Evolutionary conservation across 169 alveolate species (phyloP).

Genomic region (Eimeria maxima): DNA sequence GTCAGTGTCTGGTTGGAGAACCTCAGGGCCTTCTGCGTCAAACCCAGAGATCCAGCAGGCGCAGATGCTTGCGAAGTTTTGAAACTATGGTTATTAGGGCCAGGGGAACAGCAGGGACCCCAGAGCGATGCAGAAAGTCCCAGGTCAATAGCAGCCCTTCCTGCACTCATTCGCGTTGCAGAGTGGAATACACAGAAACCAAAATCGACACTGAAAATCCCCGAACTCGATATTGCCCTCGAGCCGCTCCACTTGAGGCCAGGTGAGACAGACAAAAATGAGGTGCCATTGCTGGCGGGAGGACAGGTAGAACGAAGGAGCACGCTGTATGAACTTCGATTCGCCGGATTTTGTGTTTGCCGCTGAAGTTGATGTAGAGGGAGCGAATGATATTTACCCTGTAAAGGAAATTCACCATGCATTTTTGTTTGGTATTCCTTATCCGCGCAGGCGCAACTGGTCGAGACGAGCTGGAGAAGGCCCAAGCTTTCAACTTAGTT

Average conservation of each 20-base stretch:
- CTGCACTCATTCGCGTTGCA: constrained; percentile 52
- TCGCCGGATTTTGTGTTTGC: neutral
- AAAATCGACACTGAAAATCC: neutral
- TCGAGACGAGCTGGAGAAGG: constrained; percentile 61
- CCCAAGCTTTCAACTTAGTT: neutral
- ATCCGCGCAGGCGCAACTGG: constrained; percentile 49
- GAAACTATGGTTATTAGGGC: constrained; percentile 33
- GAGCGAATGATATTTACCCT: neutral
- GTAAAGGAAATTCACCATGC: neutral
- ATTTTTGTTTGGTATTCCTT: neutral
- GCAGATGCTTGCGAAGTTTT: neutral
- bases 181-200: constrained; percentile 35
- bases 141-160: constrained; percentile 31
- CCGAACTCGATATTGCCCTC: constrained; percentile 36
- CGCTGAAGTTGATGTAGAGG: neutral
- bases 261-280: neutral
- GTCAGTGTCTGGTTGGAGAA: constrained; percentile 25
- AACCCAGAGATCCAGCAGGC: neutral
- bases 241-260: constrained; percentile 44
- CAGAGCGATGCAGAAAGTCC: neutral
- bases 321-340: neutral
- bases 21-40: constrained; percentile 12
- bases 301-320: neutral
- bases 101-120: neutral
- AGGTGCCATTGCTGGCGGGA: neutral